phyloP scores from a whole-genome alignment of 495 filamentous ascomycete species.

The Pseudomonodictys pantanalensis region DNA sequence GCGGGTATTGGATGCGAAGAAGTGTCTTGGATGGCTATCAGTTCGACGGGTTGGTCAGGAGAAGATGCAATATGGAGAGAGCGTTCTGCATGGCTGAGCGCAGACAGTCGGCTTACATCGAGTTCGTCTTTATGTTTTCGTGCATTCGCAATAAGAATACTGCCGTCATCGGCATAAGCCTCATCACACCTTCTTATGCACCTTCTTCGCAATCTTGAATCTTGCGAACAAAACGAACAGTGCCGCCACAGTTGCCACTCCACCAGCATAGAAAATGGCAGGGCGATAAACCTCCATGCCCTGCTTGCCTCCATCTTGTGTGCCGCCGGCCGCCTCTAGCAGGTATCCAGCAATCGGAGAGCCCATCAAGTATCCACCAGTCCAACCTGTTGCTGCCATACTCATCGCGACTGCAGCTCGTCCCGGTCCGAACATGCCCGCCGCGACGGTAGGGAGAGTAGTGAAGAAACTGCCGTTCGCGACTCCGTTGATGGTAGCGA shows the following conservation, averaged over 20 bases:
- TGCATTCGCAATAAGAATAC: too few species aligned
- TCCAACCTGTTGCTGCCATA: slow-evolving; percentile 61
- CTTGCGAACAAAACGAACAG: slow-evolving; percentile 21
- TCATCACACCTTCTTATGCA: slow-evolving; percentile 16
- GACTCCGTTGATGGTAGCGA: slow-evolving; percentile 55
- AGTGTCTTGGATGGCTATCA: too few species aligned
- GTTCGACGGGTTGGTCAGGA: too few species aligned
- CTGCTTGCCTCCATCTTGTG: slow-evolving; percentile 36
- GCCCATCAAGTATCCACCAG: slow-evolving; percentile 45
- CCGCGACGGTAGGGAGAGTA: slow-evolving; percentile 59
- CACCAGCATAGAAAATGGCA: slow-evolving; percentile 58
- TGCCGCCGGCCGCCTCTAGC: slow-evolving; percentile 53
- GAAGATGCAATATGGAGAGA: too few species aligned
- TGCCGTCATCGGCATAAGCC: too few species aligned
- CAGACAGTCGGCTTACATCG: too few species aligned
- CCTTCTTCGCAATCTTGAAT: slow-evolving; percentile 13
- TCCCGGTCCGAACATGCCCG: slow-evolving; percentile 54
- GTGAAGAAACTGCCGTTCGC: slow-evolving; percentile 60
- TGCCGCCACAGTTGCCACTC: slow-evolving; percentile 6
- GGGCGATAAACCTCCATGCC: slow-evolving; percentile 51
- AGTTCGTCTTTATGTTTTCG: too few species aligned
- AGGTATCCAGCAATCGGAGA: slow-evolving; percentile 60
- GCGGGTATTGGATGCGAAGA: too few species aligned
- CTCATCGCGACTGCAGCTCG: slow-evolving; percentile 57
- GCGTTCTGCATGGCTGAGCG: too few species aligned